Evolutionary conservation across 306 rosid species (phyloP), one percentile per base, ranked within the genome.

Genomic region (Lupinus albus): DNA sequence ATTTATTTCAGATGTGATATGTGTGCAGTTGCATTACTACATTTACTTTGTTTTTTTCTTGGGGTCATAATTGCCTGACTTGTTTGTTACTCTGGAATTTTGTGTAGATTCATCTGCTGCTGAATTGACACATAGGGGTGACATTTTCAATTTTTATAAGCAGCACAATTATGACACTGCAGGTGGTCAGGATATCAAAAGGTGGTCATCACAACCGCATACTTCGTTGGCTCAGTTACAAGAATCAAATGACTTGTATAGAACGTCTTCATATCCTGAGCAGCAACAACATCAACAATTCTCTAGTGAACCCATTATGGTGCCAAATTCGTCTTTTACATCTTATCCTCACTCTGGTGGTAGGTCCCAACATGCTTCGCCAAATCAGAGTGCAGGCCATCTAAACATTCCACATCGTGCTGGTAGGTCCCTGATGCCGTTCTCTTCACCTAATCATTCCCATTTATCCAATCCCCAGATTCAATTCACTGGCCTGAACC

Each of bases 221-320:
- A 68, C 77, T 52, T 79, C 44, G 44, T 65, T 73, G 10, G 18
- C 46, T 60, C 67, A 58, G 38, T 61, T 71, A 36, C 76, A 60
- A 55, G 87, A 88, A 8, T 77, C 84, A 10, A 80, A 76, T 20
- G 20, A 76, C 74, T 67, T 88, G 77, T 73, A 79, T 61, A 81
- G 91, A 79, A 75, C 95, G 8, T 79, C 91, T 35, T 85, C 95
- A 17, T 85, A 85, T 80, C 89, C 95, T 9, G 95, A 88, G 52
- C 95, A 76, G 60, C 93, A 83, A 35, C 87, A 61, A 13, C 73
- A 70, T 16, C 91, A 83, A 65, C 77, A 79, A 7, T 79, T 81
- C 60, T 66, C 86, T 25, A 83, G 95, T 10, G 91, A 85, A 64
- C 87, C 89, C 17, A 78, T 83, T 66, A 47, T 62, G 55, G 84